phyloP scores from a whole-genome alignment of 371 early-diverging fungal species.

The Saksenaea vasiformis region DNA sequence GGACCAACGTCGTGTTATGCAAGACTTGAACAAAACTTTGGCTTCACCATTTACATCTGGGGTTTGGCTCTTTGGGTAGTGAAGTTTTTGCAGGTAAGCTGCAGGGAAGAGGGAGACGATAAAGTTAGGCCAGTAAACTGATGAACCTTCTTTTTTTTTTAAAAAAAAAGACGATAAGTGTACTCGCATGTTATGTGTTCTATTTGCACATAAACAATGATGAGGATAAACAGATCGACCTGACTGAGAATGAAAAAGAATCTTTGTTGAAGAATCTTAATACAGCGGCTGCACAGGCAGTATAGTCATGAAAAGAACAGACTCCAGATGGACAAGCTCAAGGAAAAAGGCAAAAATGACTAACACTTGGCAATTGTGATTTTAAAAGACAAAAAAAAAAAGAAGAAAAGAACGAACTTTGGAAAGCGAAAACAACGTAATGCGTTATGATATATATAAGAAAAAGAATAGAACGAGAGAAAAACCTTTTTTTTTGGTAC shows the following conservation, averaged over 20 bases:
- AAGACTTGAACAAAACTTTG: slow-evolving; percentile 8
- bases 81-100: slow-evolving; percentile 21
- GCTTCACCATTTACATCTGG: slow-evolving; percentile 18
- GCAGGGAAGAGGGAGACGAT: too few species aligned
- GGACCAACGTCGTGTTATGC: slow-evolving; percentile 8
- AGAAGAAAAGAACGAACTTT: neutral
- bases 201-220: neutral
- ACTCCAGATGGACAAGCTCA: slow-evolving; percentile 1
- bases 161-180: slow-evolving; percentile 8
- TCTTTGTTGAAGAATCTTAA: neutral
- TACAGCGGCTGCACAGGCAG: slow-evolving; percentile 2
- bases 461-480: slow-evolving; percentile 13
- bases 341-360: neutral
- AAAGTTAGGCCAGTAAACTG: too few species aligned
- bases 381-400: neutral
- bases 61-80: slow-evolving; percentile 15
- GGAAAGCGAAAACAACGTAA: slow-evolving; percentile 1
- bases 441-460: slow-evolving; percentile 8
- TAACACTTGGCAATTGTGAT: neutral
- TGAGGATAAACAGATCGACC: neutral
- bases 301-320: neutral
- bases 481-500: slow-evolving; percentile 2
- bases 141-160: neutral
- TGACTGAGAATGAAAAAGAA: slow-evolving; percentile 2
- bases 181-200: slow-evolving; percentile 13